Base-by-base conservation (phyloP, 2,329 filamentous ascomycete genomes). In the Aspergillus novofumigatus region DNA sequence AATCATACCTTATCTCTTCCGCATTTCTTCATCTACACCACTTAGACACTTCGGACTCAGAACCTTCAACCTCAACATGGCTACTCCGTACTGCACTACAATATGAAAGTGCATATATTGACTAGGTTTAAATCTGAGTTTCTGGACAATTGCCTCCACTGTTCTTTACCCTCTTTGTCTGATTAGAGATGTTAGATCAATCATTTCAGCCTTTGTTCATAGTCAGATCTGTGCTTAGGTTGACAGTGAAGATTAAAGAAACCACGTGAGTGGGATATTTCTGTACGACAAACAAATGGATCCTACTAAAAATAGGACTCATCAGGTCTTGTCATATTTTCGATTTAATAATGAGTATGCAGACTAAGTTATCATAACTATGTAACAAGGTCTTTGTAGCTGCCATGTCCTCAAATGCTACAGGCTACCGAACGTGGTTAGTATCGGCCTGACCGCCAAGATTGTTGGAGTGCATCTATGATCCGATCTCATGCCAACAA, bases 401-500 rank as follows among this genome's bases (percentile, higher is more conserved):
- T n/a, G 17, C 11, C 11, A 23, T 20, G 26, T 50, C 28, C n/a
- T 49, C 47, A 28, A 28, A 4, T 26, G 9, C 9, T 3, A 25
- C n/a, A 17, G 47, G 21, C 26, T n/a, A 32, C 26, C 10, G 9
- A 21, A 51, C 26, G 14, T 14, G 20, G 29, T 38, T 47, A 47
- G 44, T 26, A 11, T 47, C 20, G 17, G 11, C 1, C 23, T 32
- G 35, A 49, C 55, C 56, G 56, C 56, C 56, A 58, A 58, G 56
- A 29, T 23, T 32, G 20, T 21, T 20, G 48, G 44, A 61, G 44
- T 17, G 8, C 4, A 47, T 47, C 21, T 26, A 25, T 55, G 32
- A 42, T 47, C 55, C 57, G 54, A 59, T 57, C 49, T 57, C 54
- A 61, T 61, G 57, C 26, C 35, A 53, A 50, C 51, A 35, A 54